Evolutionary conservation across 345 rosid genomes (phyloP).

Genomic region (Melaleuca quinquenervia): DNA sequence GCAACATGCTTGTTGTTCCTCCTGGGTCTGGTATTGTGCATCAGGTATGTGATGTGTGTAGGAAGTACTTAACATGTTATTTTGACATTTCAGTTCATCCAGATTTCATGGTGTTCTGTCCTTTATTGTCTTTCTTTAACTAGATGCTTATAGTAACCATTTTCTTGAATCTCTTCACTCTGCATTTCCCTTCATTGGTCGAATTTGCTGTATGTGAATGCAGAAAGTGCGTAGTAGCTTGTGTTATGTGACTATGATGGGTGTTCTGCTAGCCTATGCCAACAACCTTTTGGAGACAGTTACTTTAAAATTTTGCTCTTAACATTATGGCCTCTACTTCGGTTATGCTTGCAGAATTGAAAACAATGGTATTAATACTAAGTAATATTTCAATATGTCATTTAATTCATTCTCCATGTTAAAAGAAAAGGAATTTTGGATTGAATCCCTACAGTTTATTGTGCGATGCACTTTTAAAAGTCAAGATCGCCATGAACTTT

Average conservation of each 20-base stretch:
- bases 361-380: too few species aligned
- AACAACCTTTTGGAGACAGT: background rate
- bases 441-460: background rate
- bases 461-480: background rate
- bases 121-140: background rate
- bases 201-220: background rate
- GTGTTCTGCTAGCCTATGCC: background rate
- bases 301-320: background rate
- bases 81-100: background rate
- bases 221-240: background rate
- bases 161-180: background rate
- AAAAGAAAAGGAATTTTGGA: background rate
- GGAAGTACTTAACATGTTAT: background rate
- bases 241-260: background rate
- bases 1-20: slow-evolving; percentile 97
- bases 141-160: background rate
- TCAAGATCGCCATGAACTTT: background rate
- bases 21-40: slow-evolving; percentile 99
- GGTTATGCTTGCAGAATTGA: too few species aligned
- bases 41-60: slow-evolving; percentile 43
- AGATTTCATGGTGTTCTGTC: background rate
- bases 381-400: background rate
- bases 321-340: background rate
- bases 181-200: background rate
- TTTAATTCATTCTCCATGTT: background rate